A percentile compares a stretch with the other conserved stretches of the same genome.
Conservation (phyloP, 192 early-diverging fungal species). For the Backusella tarrabulga region DNA sequence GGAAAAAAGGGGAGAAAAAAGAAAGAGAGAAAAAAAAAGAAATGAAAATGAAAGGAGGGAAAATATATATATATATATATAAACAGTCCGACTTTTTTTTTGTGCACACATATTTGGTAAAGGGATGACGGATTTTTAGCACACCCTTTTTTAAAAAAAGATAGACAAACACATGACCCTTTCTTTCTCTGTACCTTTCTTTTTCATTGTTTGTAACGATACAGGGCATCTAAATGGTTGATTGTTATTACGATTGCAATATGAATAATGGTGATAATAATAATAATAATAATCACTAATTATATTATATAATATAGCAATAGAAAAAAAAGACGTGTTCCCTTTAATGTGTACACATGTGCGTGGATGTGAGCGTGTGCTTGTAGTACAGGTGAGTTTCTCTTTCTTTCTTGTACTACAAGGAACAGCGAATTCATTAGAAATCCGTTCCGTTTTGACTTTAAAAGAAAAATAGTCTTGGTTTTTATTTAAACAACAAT, state of each 20-base stretch:
- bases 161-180: conserved; percentile 1
- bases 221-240: not conserved
- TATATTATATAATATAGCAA: not conserved
- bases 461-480: not conserved
- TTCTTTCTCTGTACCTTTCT: not conserved
- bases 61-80: not conserved
- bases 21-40: not conserved
- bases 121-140: not conserved
- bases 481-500: not conserved
- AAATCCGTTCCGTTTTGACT: conserved; percentile 2
- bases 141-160: not conserved
- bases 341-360: not conserved
- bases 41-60: not conserved
- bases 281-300: not conserved
- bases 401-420: not conserved
- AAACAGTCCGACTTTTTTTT: not conserved
- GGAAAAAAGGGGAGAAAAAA: not conserved
- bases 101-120: not conserved
- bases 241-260: not conserved
- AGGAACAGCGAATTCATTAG: not conserved
- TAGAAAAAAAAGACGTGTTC: not conserved
- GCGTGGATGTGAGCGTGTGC: not conserved
- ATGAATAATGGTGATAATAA: not conserved
- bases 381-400: not conserved
- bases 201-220: not conserved